Base-by-base conservation (phyloP, 345 rosid species). In the Clarkia xantiana region DNA sequence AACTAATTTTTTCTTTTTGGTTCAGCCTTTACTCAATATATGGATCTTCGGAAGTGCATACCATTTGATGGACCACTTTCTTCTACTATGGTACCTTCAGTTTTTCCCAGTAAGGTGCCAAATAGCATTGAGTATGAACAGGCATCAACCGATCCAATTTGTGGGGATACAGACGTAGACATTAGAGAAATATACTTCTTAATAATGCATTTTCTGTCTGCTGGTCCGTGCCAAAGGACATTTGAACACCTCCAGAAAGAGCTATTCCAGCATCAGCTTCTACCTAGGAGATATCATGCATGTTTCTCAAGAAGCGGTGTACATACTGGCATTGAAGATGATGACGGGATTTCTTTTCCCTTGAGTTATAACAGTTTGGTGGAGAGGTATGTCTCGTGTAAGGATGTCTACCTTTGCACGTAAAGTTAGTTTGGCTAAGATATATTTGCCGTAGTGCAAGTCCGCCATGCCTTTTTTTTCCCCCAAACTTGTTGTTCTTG, bases 221-320 rank as follows among this genome's bases (percentile, higher is more conserved):
- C 71, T 53, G 83, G 95, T 44, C 97, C 89, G 40, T 90, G 94
- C 57, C 69, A 82, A 51, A 74, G 70, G 64, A 76, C 91, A 56
- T 73, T 70, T 58, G 73, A 62, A 25, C 79, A 67, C 45, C 69
- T 90, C 36, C 63, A 69, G 67, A 64, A 74, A 62, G 97, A 90
- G 57, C 77, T 86, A 68, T 68, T 77, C 64, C 94, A 83, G 49
- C 80, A 81, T 47, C 78, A 76, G 59, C 97, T 90, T 75, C 68
- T 86, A 51, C 95, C 95, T 16, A 82, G 97, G 67, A 83, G 97
- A 73, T 86, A 77, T 72, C 97, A 90, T 77, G 86, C 91, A 51
- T 79, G 84, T 84, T 86, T 75, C 75, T 81, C 94, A 13, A 86
- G 95, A 71, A 77, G 55, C 60, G 82, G 74, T 42, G 62, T 45